Percentiles rank a stretch among this genome's conserved stretches.
These are phyloP conservation scores for Mesembryanthemum crystallinum DNA, from an alignment of 148 eudicot species.

Conservation along the genomic window DNA sequence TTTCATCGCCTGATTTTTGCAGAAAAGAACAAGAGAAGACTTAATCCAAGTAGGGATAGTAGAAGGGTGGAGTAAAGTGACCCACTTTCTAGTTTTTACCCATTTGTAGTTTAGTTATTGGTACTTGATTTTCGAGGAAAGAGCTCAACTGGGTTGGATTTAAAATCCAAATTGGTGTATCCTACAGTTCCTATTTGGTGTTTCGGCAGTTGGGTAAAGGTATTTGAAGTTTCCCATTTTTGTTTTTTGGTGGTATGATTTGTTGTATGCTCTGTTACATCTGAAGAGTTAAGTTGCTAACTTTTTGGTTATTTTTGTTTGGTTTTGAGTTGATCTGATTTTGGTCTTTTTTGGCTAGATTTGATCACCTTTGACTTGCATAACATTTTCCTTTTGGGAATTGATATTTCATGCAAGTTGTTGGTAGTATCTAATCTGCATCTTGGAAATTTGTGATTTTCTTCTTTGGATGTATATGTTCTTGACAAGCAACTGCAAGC, in stretches of 20 bases:
- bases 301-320: background rate
- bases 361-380: slow-evolving; percentile 24
- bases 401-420: background rate
- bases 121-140: background rate
- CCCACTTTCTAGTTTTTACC: background rate
- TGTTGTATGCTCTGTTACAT: background rate
- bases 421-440: background rate
- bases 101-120: background rate
- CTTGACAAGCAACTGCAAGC: background rate
- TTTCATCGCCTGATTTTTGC: background rate
- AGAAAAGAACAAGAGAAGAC: background rate
- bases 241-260: background rate
- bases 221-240: slow-evolving; percentile 6
- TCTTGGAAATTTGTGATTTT: background rate
- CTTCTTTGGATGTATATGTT: background rate
- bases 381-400: background rate
- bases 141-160: slow-evolving; percentile 8
- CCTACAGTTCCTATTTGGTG: background rate
- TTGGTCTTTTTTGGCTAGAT: slow-evolving; percentile 10
- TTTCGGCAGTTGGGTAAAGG: slow-evolving; percentile 17
- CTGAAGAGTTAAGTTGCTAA: background rate
- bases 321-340: slow-evolving; percentile 18
- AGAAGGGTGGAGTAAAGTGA: slow-evolving; percentile 2
- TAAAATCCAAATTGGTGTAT: background rate
- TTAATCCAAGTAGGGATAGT: background rate